Percentiles rank a stretch among this genome's conserved stretches.
These are phyloP conservation scores for Annulohypoxylon moriforme DNA, from an alignment of 495 filamentous ascomycete genomes.

Conservation along the genomic window DNA sequence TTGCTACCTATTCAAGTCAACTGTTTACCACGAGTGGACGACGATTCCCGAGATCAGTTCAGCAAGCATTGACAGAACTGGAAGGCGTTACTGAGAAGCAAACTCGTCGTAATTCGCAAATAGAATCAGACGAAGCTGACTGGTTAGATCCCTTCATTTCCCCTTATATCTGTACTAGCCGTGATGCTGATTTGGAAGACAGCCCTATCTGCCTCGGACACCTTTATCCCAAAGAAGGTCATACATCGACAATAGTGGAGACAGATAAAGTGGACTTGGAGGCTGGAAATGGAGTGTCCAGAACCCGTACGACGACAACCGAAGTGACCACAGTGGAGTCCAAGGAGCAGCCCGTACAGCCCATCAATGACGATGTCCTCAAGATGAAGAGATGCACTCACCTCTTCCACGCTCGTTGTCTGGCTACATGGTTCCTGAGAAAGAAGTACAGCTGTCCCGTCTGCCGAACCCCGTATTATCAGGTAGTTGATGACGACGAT, in stretches of 20 bases:
- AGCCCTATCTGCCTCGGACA: slow-evolving; percentile 36
- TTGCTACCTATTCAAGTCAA: neutral
- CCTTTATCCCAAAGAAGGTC: slow-evolving; percentile 25
- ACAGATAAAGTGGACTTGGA: slow-evolving; percentile 24
- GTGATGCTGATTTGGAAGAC: neutral
- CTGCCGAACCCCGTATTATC: slow-evolving; percentile 37
- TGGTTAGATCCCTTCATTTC: slow-evolving; percentile 19
- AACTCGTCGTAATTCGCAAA: slow-evolving; percentile 11
- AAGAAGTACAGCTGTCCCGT: slow-evolving; percentile 40
- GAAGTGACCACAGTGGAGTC: neutral
- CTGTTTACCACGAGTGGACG: slow-evolving; percentile 1
- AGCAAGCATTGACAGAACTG: slow-evolving; percentile 31
- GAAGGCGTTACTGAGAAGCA: slow-evolving; percentile 33
- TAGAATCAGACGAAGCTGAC: slow-evolving; percentile 27
- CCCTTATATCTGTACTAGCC: neutral
- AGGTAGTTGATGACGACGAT: neutral
- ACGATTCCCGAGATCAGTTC: slow-evolving; percentile 25
- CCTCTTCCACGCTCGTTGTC: slow-evolving; percentile 42
- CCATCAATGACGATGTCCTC: slow-evolving; percentile 36
- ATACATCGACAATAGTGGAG: slow-evolving; percentile 4
- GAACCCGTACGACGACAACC: neutral
- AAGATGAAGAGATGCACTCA: slow-evolving; percentile 42
- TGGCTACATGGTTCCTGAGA: slow-evolving; percentile 39
- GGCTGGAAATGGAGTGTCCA: slow-evolving; percentile 11
- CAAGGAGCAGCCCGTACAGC: slow-evolving; percentile 8